Percentiles rank a stretch among this genome's conserved stretches.
Conservation (phyloP, 306 rosid genomes). For the Dryas alaskensis region DNA sequence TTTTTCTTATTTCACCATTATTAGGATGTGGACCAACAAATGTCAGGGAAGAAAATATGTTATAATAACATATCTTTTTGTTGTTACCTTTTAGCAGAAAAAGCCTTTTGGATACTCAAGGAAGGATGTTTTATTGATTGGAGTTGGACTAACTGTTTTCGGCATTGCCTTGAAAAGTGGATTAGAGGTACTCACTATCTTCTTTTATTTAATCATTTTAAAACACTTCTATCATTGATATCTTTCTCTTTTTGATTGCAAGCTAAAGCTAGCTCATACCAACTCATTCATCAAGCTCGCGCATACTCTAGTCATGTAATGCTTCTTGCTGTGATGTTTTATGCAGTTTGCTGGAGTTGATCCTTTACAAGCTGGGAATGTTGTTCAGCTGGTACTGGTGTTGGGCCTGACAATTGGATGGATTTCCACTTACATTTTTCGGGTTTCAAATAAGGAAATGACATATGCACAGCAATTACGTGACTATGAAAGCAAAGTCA, state of each 20-base stretch:
- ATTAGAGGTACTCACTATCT: constrained; percentile 56
- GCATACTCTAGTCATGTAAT: constrained; percentile 9
- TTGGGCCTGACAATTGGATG: constrained; percentile 92
- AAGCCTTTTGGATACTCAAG: constrained; percentile 82
- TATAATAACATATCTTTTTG: neutral
- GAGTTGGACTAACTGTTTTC: constrained; percentile 70
- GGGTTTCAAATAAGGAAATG: constrained; percentile 99
- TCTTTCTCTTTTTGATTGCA: neutral
- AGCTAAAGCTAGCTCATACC: neutral
- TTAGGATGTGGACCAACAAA: neutral
- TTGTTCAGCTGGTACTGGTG: constrained; percentile 88
- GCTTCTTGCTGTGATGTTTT: constrained; percentile 20
- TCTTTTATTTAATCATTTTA: neutral
- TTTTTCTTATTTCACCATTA: neutral
- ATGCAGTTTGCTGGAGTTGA: constrained; percentile 80
- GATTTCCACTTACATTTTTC: constrained; percentile 85
- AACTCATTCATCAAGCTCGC: neutral
- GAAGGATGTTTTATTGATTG: constrained; percentile 91
- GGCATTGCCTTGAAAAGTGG: constrained; percentile 85
- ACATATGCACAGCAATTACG: constrained; percentile 93
- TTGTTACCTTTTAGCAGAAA: constrained; percentile 39
- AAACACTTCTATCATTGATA: constrained; percentile 1
- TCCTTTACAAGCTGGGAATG: constrained; percentile 93
- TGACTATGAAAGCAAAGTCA: constrained; percentile 87
- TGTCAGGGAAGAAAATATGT: neutral